Evolutionary conservation across 1,284 basidiomycete genomes (phyloP).

Genomic region (Ustilago curta): DNA sequence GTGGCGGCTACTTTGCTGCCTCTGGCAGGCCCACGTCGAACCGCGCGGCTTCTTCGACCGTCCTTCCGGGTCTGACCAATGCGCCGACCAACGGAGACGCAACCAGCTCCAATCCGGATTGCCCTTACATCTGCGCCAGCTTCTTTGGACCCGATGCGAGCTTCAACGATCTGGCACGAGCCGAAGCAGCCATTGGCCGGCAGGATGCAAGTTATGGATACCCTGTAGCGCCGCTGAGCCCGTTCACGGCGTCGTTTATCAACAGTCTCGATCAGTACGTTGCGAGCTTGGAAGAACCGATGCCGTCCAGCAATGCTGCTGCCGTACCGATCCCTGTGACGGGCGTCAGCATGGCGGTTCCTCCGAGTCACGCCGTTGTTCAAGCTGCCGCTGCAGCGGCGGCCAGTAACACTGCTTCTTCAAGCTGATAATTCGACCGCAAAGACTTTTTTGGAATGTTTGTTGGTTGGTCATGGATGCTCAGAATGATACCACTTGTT

Average conservation of each 20-base stretch:
- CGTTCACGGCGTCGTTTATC: constrained; percentile 47
- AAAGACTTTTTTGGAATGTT: too few relatives aligned
- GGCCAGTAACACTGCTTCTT: background rate
- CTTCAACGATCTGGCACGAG: constrained; percentile 41
- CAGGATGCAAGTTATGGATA: constrained; percentile 45
- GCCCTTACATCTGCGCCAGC: constrained; percentile 38
- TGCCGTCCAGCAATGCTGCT: constrained; percentile 25
- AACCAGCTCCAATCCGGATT: constrained; percentile 27
- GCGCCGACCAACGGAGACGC: constrained; percentile 12
- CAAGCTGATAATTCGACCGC: background rate
- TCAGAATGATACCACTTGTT: too few relatives aligned
- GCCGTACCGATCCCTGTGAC: constrained; percentile 17
- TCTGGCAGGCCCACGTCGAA: constrained; percentile 6
- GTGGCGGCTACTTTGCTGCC: constrained; percentile 15
- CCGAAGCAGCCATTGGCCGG: constrained; percentile 42
- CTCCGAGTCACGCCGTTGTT: constrained; percentile 28
- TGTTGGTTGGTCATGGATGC: too few relatives aligned
- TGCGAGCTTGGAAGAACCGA: constrained; percentile 42
- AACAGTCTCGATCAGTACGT: constrained; percentile 51
- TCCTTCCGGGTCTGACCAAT: constrained; percentile 12
- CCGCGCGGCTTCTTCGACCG: constrained; percentile 2
- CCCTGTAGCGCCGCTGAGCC: constrained; percentile 40
- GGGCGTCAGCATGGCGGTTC: constrained; percentile 18
- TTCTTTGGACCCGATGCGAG: constrained; percentile 49
- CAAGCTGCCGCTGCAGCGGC: constrained; percentile 13